Percentiles rank a stretch among this genome's conserved stretches.
Evolutionary conservation across 2,329 filamentous ascomycete genomes (phyloP).

Genomic region (Dothideomycetidae sp.): DNA sequence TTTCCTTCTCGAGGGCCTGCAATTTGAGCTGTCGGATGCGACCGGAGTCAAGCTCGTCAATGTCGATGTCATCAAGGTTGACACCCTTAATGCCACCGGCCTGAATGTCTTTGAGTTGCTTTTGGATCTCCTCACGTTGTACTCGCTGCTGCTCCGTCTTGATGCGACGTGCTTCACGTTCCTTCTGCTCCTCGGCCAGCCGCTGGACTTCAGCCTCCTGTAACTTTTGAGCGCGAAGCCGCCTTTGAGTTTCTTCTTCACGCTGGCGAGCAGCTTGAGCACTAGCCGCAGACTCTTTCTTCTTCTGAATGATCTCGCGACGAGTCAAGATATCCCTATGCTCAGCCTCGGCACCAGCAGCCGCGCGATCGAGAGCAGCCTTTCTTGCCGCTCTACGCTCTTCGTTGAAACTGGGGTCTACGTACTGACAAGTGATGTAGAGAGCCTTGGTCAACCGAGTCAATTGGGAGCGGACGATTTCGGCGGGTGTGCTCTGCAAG

Average conservation of each 20-base stretch:
- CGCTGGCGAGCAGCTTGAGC: constrained; percentile 77
- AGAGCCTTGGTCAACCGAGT: constrained; percentile 82
- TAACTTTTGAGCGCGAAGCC: constrained; percentile 70
- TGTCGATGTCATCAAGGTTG: constrained; percentile 77
- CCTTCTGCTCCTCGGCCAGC: constrained; percentile 80
- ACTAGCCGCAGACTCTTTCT: constrained; percentile 89
- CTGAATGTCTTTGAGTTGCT: constrained; percentile 92
- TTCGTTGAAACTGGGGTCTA: constrained; percentile 80
- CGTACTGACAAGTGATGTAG: constrained; percentile 88
- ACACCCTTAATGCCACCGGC: constrained; percentile 62
- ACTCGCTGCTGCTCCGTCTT: constrained; percentile 71
- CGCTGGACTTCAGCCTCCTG: constrained; percentile 82
- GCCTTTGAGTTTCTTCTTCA: constrained; percentile 80
- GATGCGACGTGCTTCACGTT: constrained; percentile 73
- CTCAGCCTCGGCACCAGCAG: constrained; percentile 82
- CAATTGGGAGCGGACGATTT: constrained; percentile 92
- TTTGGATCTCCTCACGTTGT: constrained; percentile 45
- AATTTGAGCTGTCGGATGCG: constrained; percentile 89
- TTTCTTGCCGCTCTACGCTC: constrained; percentile 64
- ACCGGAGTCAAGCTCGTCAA: constrained; percentile 44
- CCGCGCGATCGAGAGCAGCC: constrained; percentile 65
- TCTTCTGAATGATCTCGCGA: constrained; percentile 86
- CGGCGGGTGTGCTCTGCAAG: constrained; percentile 91
- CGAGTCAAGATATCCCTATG: constrained; percentile 72
- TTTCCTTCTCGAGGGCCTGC: constrained; percentile 90